Evolutionary conservation across 768 basidiomycete species (phyloP), one percentile per base, ranked within the genome.

Genomic region (Naganishia onofrii): DNA sequence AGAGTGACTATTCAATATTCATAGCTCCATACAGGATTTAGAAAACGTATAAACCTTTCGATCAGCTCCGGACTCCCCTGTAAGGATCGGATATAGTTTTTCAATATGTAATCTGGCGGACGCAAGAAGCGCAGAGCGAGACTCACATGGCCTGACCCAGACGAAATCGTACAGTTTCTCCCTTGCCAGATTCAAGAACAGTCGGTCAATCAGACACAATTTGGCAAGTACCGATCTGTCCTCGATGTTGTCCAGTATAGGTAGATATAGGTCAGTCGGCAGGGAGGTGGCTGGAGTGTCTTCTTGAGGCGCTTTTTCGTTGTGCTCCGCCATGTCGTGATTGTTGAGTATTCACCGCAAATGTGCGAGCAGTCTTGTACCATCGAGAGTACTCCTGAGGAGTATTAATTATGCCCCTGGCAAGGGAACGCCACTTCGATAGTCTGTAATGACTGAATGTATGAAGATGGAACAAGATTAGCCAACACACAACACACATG

Each of bases 121-220:
- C 3, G 4, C 34, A 8, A 42, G 9, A 42, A n/a, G n/a, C 42
- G 15, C n/a, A 53, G 10, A 0, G 34, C 12, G 36, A 2, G 52
- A 71, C 70, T 26, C 51, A 71, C 70, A 71, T 31, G 70, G 70
- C 29, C 70, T 36, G 0, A 71, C 52, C 70, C 70, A 71, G 8
- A 71, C 52, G 31, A 52, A 34, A 21, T 26, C 66, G 34, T 71
- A 71, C 66, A 71, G 26, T 32, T 63, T 55, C 32, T 46, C 42
- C 28, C 70, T 67, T 26, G 56, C 70, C 57, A 71, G 44, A 36
- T 68, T 57, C 28, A 66, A 48, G 66, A 71, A 71, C 26, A 56
- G 32, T 21, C 66, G 66, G 44, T 71, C 70, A 13, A 71, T 34
- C 2, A 23, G 56, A 28, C 66, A 67, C 0, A 68, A 1, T 19